These are phyloP conservation scores for Trichoderma sp. DNA, from an alignment of 2,329 filamentous ascomycete genomes.

Conservation along the genomic window DNA sequence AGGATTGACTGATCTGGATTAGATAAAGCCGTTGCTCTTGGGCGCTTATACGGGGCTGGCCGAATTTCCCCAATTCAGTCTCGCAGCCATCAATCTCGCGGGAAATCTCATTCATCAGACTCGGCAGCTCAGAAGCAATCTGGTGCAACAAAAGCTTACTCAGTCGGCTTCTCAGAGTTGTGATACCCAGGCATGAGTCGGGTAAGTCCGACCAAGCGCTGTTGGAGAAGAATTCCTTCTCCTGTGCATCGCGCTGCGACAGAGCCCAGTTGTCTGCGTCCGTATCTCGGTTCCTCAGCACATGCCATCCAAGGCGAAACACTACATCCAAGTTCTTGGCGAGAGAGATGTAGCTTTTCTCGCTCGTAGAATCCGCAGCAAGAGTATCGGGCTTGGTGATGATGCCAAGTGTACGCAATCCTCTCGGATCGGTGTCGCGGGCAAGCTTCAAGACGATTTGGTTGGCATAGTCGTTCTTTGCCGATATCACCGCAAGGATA, in stretches of 20 bases:
- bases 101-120: constrained; percentile 43
- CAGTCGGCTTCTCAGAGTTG: constrained; percentile 45
- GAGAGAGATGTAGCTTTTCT: constrained; percentile 39
- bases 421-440: constrained; percentile 24
- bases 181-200: constrained; percentile 44
- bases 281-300: constrained; percentile 46
- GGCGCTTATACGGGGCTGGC: constrained; percentile 43
- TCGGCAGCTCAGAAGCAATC: constrained; percentile 45
- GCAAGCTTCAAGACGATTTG: constrained; percentile 54
- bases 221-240: constrained; percentile 43
- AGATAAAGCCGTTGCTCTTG: constrained; percentile 49
- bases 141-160: constrained; percentile 49
- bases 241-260: constrained; percentile 37
- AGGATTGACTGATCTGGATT: constrained; percentile 42
- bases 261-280: constrained; percentile 32
- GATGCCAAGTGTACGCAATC: constrained; percentile 51
- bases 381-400: constrained; percentile 55
- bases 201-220: constrained; percentile 39
- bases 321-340: constrained; percentile 46
- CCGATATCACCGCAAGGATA: constrained; percentile 57
- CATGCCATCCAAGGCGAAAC: constrained; percentile 52
- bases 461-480: constrained; percentile 55
- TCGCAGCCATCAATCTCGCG: constrained; percentile 34
- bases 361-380: constrained; percentile 34
- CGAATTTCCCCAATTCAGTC: constrained; percentile 43